phyloP scores from a whole-genome alignment of 1,284 basidiomycete species.

The Ceratobasidium sp. region DNA sequence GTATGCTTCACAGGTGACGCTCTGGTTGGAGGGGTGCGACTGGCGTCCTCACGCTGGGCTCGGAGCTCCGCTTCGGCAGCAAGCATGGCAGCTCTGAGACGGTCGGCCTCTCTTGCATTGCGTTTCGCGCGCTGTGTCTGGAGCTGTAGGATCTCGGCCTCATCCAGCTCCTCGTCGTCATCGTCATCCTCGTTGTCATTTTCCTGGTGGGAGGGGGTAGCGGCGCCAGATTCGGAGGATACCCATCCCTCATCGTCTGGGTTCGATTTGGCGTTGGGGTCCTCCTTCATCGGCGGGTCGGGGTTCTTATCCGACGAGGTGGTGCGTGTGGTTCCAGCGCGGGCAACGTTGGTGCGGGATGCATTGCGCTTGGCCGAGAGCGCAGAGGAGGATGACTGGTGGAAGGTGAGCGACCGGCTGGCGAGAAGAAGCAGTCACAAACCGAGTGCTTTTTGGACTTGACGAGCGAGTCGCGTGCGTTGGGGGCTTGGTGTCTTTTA shows the following conservation, averaged over 20 bases:
- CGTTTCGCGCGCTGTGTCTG: conserved; percentile 28
- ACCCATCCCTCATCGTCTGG: conserved; percentile 41
- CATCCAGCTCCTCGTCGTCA: conserved; percentile 29
- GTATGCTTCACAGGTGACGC: conserved; percentile 21
- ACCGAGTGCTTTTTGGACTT: conserved; percentile 36
- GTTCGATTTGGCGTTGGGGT: neutral
- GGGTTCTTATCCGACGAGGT: neutral
- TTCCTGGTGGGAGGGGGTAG: conserved; percentile 36
- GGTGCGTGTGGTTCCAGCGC: conserved; percentile 1
- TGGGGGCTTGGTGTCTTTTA: conserved; percentile 1
- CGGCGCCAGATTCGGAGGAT: conserved; percentile 39
- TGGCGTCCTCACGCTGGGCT: conserved; percentile 11
- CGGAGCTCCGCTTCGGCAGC: conserved; percentile 32
- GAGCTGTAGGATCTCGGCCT: conserved; percentile 19
- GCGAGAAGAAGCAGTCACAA: neutral
- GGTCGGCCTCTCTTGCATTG: conserved; percentile 26
- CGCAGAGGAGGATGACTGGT: conserved; percentile 32
- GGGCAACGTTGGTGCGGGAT: conserved; percentile 19
- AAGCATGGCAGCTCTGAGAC: conserved; percentile 12
- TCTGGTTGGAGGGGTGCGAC: conserved; percentile 5
- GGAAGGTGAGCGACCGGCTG: conserved; percentile 3
- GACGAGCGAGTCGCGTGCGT: conserved; percentile 26
- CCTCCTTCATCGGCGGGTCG: no score
- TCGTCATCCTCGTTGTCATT: conserved; percentile 14
- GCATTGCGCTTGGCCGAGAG: conserved; percentile 23